Conservation (phyloP, 805 yeast genomes). For the Tetrapisispora nanseiensis region DNA sequence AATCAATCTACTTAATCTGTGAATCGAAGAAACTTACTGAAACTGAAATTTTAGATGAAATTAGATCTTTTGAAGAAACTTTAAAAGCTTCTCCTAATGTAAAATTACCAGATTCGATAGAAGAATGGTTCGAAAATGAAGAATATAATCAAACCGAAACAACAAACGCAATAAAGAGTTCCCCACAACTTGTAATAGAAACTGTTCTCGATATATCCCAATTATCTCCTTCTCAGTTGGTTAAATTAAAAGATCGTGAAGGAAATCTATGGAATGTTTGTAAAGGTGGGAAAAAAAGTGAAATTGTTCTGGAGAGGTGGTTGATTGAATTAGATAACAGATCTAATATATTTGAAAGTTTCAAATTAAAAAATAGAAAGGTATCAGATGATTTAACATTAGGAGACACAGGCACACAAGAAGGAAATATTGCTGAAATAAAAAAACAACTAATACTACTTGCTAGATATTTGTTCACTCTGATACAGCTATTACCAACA, state of each 20-base stretch:
- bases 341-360: constrained; percentile 28
- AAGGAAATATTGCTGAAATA: constrained; percentile 32
- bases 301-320: constrained; percentile 94
- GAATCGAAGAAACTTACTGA: constrained; percentile 34
- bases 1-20: constrained; percentile 48
- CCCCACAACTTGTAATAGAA: constrained; percentile 82
- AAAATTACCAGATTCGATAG: constrained; percentile 9
- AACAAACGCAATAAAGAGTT: constrained; percentile 7
- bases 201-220: constrained; percentile 61
- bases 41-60: constrained; percentile 3
- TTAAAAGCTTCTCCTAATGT: constrained; percentile 7
- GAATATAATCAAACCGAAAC: constrained; percentile 14
- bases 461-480: constrained; percentile 64
- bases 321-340: constrained; percentile 60
- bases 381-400: too few species aligned
- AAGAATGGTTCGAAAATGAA: constrained; percentile 12
- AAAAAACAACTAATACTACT: constrained; percentile 67
- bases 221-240: constrained; percentile 45
- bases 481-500: constrained; percentile 60
- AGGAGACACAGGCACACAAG: too few species aligned
- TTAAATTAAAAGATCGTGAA: constrained; percentile 47
- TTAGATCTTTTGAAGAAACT: neutral
- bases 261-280: constrained; percentile 48
- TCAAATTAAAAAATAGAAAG: constrained; percentile 16
- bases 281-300: constrained; percentile 56